Base-by-base conservation (phyloP, 306 rosid genomes). In the Citrullus mucosospermus region DNA sequence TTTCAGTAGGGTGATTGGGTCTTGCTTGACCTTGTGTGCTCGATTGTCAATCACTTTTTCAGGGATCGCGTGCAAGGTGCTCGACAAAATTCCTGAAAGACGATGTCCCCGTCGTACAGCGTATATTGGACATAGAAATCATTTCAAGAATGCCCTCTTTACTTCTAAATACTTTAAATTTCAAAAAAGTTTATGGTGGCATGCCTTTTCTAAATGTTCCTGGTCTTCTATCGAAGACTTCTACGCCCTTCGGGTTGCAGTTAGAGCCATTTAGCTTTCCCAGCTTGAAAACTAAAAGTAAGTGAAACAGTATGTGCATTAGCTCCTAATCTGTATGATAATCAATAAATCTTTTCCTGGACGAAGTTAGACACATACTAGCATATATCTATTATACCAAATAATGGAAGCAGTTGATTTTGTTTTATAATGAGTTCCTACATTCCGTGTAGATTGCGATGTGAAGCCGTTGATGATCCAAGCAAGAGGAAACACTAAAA, bases 401-500 rank as follows among this genome's bases (percentile, higher is more conserved):
- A 32, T 34, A 6, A 34, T 18, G n/a, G 14, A 58, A 14, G 54
- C 53, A 74, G 17, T 3, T 77, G 30, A 3, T 81, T 30, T 68
- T 51, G 57, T n/a, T 65, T 77, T 9, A 43, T 56, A 53, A 34
- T 11, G 25, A 69, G 75, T 54, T 38, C 46, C 62, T 79, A 18
- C 7, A 79, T 80, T 85, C 72, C 18, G 57, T 86, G 63, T 81
- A 92, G 98, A 71, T 85, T 82, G 84, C 25, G 34, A 68, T 44
- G 76, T 30, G 88, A 88, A 75, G 80, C 87, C 88, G 36, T 39
- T 89, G 14, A 85, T 84, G 56, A 66, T 88, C 60, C 81, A 87
- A 82, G 95, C 90, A 39, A 89, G 93, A 77, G 92, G 82, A 74
- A 87, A 83, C 73, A 77, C 88, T 25, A 88, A 88, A 83, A 86